Evolutionary conservation across 768 basidiomycete genomes (phyloP).

Genomic region (Asterophora parasitica): DNA sequence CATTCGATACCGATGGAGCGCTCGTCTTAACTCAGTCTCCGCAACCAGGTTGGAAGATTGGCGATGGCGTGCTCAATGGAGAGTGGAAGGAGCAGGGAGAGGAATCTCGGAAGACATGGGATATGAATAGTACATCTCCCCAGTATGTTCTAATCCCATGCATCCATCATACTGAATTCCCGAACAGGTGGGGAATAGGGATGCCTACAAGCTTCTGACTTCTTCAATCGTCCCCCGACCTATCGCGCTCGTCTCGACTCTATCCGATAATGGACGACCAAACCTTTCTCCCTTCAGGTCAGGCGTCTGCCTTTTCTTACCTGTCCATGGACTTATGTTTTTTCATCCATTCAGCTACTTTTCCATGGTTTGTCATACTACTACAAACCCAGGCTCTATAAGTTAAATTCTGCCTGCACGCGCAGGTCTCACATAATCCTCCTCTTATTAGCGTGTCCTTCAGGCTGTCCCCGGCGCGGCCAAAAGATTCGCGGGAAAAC

Average conservation of each 20-base stretch:
- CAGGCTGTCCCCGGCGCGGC: constrained; percentile 34
- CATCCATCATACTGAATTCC: not conserved
- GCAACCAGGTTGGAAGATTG: constrained; percentile 39
- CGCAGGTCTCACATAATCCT: constrained; percentile 57
- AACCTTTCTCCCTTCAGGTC: constrained; percentile 73
- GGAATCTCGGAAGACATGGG: constrained; percentile 37
- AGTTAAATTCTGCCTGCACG: too few relatives aligned
- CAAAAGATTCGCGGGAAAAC: constrained; percentile 63
- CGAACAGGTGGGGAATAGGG: constrained; percentile 21
- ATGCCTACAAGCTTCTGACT: constrained; percentile 47
- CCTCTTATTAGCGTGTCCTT: constrained; percentile 64
- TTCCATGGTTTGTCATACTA: constrained; percentile 42
- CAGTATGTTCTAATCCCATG: constrained; percentile 22
- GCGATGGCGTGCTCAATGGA: constrained; percentile 30
- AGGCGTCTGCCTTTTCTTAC: constrained; percentile 10
- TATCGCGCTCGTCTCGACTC: constrained; percentile 61
- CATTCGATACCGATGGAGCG: constrained; percentile 19
- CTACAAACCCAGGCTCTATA: constrained; percentile 1
- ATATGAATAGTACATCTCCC: constrained; percentile 28
- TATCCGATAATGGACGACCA: constrained; percentile 42
- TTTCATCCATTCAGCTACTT: constrained; percentile 59
- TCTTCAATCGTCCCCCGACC: constrained; percentile 62
- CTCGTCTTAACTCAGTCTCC: constrained; percentile 33
- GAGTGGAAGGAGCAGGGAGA: constrained; percentile 28
- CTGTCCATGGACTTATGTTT: too few relatives aligned